Evolutionary conservation across 352 stramenopile genomes (phyloP), one percentile per base, ranked within the genome.

Genomic region (Thalassiosira ordinaria): DNA sequence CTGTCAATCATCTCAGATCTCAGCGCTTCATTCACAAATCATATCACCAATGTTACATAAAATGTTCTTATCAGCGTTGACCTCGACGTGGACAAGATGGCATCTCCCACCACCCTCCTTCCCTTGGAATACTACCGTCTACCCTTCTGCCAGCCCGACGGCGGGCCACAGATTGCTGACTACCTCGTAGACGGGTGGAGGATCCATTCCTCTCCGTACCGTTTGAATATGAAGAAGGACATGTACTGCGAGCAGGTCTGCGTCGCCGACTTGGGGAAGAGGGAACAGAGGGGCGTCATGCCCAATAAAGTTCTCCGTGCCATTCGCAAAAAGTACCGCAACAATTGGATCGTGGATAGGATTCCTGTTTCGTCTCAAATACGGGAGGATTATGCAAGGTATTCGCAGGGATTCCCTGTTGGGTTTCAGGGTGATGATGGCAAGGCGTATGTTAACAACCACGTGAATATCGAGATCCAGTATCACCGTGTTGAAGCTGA

Each of bases 271-370:
- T 60, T 93, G 0, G 88, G 90, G n/a, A 72, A 80, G 11, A 79
- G 49, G 0, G 86, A 93, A 60, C 63, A 84, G 29, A 68, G 80
- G 41, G 88, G 87, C 9, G 80, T 91, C 0, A 73, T 41, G n/a
- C 79, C 80, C 33, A 93, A 96, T 83, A 96, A 94, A 73, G 93
- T 99, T 66, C 94, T 97, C 24, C 87, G 93, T 37, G 97, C 96
- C 66, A 98, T 99, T 80, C 96, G 97, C 67, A 95, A 98, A 81
- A 91, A 97, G 72, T 99, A 99, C 89, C 96, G 97, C 64, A 94
- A 99, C 78, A 99, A 99, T 89, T 99, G 95, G 96, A 99, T 99
- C 67, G 90, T 99, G 8, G 97, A 99, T 92, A 99, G 99, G 88
- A 91, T 99, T 27, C 96, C 97, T 4, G 84, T 92, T 6, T 92